Conservation (phyloP, 2,329 filamentous ascomycete species). For the Fusarium duplospermum region DNA sequence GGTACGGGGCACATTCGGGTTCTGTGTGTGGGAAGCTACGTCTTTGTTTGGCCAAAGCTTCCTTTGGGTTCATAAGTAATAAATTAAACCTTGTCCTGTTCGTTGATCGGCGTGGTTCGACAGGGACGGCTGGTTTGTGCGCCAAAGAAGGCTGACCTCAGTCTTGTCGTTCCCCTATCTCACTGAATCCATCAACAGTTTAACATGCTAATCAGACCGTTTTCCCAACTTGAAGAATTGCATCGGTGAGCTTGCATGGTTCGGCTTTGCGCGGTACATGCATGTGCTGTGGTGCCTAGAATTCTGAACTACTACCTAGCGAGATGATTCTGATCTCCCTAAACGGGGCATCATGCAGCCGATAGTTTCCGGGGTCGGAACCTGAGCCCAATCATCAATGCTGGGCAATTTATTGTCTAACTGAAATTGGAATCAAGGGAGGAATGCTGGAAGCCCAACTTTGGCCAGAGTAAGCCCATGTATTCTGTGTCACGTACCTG, state of each 20-base stretch:
- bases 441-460: background rate
- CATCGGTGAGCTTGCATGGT: background rate
- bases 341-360: background rate
- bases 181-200: no score
- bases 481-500: background rate
- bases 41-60: background rate
- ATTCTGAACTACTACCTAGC: background rate
- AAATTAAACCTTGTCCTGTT: background rate
- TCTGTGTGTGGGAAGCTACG: background rate
- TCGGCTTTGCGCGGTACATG: conserved; percentile 24
- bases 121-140: background rate
- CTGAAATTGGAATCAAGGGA: background rate
- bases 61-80: background rate
- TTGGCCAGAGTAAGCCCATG: background rate
- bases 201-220: background rate
- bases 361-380: conserved; percentile 9
- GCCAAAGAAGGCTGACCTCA: background rate
- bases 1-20: conserved; percentile 7
- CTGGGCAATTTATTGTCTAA: background rate
- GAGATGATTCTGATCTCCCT: background rate
- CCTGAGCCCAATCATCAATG: background rate
- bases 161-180: background rate
- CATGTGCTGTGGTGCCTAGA: background rate
- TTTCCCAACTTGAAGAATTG: background rate
- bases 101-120: background rate